Base-by-base conservation (phyloP, 768 basidiomycete genomes). In the Lentinula edodes region DNA sequence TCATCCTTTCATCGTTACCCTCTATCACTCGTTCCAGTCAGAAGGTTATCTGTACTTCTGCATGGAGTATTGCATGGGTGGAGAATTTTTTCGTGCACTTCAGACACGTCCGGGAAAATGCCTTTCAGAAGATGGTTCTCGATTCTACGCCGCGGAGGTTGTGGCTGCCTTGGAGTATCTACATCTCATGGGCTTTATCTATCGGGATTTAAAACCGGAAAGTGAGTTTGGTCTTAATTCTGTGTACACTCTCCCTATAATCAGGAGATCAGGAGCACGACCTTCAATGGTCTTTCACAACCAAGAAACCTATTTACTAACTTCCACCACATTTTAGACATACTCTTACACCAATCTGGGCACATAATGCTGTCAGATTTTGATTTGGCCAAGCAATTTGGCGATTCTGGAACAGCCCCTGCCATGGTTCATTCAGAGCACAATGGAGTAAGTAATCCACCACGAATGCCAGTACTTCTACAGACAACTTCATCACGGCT, bases 311-410 rank as follows among this genome's bases (percentile, higher is more conserved):
- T 50, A 13, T 32, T 9, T 4, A 50, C 46, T 59, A 34, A 59
- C 42, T 8, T 38, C 34, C 28, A 1, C 32, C 23, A 54, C 46
- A 12, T 15, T 48, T 46, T 70, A 99, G 97, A 99, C 74, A 99
- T 99, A 70, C 80, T 99, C 16, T 80, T 99, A 54, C 97, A 99
- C 75, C 91, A 97, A 71, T 94, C 95, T 10, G 97, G 97, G 16
- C 97, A 99, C 75, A 98, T 99, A 69, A 98, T 98, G 96, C 76
- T 99, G 68, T 98, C 97, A 51, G 97, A 99, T 75, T 99, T 99
- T 75, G 97, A 99, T 77, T 83, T 99, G 38, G 96, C 96, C 18
- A 99, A 98, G 73, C 95, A 96, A 72, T 93, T 93, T 42, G 89
- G 82, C 58, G 92, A 91, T 66, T 87, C 86, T 23, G 91, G 89